Conservation (phyloP, 2,329 filamentous ascomycete species). For the Cytospora chrysosperma region DNA sequence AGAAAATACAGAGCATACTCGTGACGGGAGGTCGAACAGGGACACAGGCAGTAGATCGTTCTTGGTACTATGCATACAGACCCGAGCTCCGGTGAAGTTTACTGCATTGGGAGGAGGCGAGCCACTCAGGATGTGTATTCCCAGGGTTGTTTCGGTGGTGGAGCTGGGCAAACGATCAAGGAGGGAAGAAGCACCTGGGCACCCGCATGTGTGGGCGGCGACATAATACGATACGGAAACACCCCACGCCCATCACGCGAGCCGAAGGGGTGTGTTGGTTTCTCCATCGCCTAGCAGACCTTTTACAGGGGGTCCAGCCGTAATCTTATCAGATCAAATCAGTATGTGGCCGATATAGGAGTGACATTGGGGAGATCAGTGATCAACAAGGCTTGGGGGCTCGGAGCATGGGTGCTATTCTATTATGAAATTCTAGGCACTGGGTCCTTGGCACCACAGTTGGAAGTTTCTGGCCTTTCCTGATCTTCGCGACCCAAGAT, state of each 20-base stretch:
- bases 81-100: slow-evolving; percentile 4
- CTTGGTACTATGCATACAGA: slow-evolving; percentile 14
- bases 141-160: slow-evolving; percentile 8
- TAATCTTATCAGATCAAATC: slow-evolving; percentile 19
- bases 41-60: slow-evolving; percentile 5
- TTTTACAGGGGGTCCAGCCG: slow-evolving; percentile 2
- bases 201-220: background rate
- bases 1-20: slow-evolving; percentile 5
- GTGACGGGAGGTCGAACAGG: background rate
- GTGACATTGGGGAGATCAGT: slow-evolving; percentile 6
- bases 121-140: background rate
- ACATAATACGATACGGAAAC: slow-evolving; percentile 3
- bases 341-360: slow-evolving; percentile 10
- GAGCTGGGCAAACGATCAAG: slow-evolving; percentile 3
- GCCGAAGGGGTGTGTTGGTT: slow-evolving; percentile 5
- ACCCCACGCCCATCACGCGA: slow-evolving; percentile 13
- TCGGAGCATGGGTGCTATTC: slow-evolving; percentile 3
- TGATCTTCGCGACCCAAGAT: background rate
- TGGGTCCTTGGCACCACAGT: slow-evolving; percentile 10
- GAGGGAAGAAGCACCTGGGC: background rate
- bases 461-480: background rate
- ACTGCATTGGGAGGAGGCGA: slow-evolving; percentile 10
- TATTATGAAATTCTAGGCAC: slow-evolving; percentile 13
- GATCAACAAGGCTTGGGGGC: slow-evolving; percentile 14
- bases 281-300: slow-evolving; percentile 6